phyloP scores from a whole-genome alignment of 768 basidiomycete genomes.

The Filobasidium floriforme region DNA sequence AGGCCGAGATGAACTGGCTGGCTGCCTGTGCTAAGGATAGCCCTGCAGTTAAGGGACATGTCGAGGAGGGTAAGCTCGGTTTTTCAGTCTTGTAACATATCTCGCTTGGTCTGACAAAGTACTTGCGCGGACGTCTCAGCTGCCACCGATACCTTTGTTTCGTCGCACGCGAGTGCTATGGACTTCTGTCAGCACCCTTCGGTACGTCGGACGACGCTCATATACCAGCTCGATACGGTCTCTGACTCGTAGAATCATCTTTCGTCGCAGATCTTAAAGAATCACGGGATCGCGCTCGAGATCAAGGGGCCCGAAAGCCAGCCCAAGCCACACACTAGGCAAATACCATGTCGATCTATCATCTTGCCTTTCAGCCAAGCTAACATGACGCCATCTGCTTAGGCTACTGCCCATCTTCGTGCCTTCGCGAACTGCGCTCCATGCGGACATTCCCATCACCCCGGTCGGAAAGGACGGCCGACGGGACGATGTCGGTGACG shows the following conservation, averaged over 20 bases:
- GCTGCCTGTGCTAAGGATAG: constrained; percentile 42
- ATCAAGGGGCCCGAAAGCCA: constrained; percentile 36
- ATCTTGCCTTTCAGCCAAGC: no score
- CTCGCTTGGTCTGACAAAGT: constrained; percentile 16
- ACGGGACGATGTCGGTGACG: constrained; percentile 43
- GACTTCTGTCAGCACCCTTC: constrained; percentile 45
- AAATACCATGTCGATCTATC: no score
- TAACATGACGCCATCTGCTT: no score
- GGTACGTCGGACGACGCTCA: constrained; percentile 21
- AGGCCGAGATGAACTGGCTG: constrained; percentile 36
- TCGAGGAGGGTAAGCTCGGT: constrained; percentile 30
- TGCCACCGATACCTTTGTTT: constrained; percentile 43
- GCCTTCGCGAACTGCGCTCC: constrained; percentile 41
- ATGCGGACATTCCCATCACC: constrained; percentile 45
- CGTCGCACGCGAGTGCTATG: constrained; percentile 40
- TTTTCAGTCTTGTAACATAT: neutral
- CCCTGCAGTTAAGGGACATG: constrained; percentile 33
- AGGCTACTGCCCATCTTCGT: constrained; percentile 44
- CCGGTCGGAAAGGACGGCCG: constrained; percentile 42
- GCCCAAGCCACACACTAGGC: constrained; percentile 44
- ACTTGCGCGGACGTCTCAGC: no score
- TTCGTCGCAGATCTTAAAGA: constrained; percentile 34
- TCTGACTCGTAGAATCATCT: neutral
- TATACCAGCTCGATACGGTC: neutral
- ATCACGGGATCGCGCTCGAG: constrained; percentile 44